phyloP scores from a whole-genome alignment of 768 basidiomycete genomes.

The Artomyces pyxidatus region DNA sequence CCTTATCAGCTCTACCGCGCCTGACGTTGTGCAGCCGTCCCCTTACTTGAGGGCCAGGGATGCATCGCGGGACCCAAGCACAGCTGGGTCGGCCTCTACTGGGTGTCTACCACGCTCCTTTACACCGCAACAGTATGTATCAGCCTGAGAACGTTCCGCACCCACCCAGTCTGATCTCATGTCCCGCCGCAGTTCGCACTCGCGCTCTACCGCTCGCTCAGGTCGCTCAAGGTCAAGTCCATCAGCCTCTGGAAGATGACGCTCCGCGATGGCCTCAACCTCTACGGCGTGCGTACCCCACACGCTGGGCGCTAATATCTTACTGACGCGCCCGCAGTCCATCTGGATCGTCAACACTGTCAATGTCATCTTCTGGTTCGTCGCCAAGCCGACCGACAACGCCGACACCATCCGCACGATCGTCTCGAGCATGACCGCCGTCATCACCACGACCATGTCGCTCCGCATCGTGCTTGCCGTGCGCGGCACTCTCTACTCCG shows the following conservation, averaged over 20 bases:
- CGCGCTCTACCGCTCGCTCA: slow-evolving; percentile 50
- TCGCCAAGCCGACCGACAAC: slow-evolving; percentile 54
- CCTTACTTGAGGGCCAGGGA: slow-evolving; percentile 65
- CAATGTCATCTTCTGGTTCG: slow-evolving; percentile 86
- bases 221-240: slow-evolving; percentile 48
- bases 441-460: slow-evolving; percentile 82
- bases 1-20: slow-evolving; percentile 3
- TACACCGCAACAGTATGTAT: slow-evolving; percentile 56
- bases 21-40: slow-evolving; percentile 42
- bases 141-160: not conserved
- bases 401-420: slow-evolving; percentile 73
- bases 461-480: slow-evolving; percentile 81
- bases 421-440: slow-evolving; percentile 78
- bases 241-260: slow-evolving; percentile 75
- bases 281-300: slow-evolving; percentile 55
- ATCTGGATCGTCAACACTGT: slow-evolving; percentile 74
- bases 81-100: slow-evolving; percentile 83
- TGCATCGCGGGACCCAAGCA: slow-evolving; percentile 79
- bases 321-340: slow-evolving; percentile 30
- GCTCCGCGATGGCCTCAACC: slow-evolving; percentile 84
- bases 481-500: slow-evolving; percentile 63
- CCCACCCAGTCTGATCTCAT: not conserved
- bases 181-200: slow-evolving; percentile 39
- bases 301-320: slow-evolving; percentile 5
- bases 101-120: slow-evolving; percentile 68